These are phyloP conservation scores for Phlebiopsis gigantea DNA, from an alignment of 768 basidiomycete genomes.

Conservation along the genomic window DNA sequence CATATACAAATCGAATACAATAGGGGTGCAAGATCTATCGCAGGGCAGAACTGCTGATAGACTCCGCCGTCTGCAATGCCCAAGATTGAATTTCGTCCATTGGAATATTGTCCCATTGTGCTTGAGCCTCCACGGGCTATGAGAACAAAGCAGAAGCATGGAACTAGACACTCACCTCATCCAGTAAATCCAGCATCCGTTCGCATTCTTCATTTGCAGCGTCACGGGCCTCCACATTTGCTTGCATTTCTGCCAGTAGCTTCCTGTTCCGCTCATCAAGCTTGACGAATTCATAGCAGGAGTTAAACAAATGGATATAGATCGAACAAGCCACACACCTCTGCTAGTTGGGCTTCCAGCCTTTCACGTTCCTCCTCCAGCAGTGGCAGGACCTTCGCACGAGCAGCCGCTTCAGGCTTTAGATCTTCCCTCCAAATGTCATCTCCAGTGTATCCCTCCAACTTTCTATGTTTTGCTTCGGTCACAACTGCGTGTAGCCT, in stretches of 20 bases:
- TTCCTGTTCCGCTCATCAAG: constrained; percentile 50
- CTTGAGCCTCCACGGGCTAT: constrained; percentile 33
- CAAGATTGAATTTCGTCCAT: constrained; percentile 53
- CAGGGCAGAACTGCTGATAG: constrained; percentile 49
- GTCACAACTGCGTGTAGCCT: constrained; percentile 62
- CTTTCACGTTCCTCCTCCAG: constrained; percentile 39
- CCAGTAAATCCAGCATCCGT: constrained; percentile 47
- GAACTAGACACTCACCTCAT: constrained; percentile 35
- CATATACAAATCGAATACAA: not conserved
- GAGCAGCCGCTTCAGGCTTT: constrained; percentile 55
- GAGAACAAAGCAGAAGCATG: constrained; percentile 2
- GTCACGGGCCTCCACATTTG: constrained; percentile 39
- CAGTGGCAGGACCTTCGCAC: constrained; percentile 58
- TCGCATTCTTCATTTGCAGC: constrained; percentile 41
- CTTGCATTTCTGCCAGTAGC: constrained; percentile 44
- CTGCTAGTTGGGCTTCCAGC: constrained; percentile 31
- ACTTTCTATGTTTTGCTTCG: constrained; percentile 55
- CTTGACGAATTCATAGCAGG: too few relatives aligned
- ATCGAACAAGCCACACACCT: constrained; percentile 22
- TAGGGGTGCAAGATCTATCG: not conserved
- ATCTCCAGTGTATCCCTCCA: constrained; percentile 35
- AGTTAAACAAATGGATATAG: not conserved
- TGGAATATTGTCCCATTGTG: constrained; percentile 50
- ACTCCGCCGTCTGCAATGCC: constrained; percentile 35
- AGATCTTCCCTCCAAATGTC: constrained; percentile 66